phyloP scores from a whole-genome alignment of 495 filamentous ascomycete genomes.

The Annulohypoxylon maeteangense region DNA sequence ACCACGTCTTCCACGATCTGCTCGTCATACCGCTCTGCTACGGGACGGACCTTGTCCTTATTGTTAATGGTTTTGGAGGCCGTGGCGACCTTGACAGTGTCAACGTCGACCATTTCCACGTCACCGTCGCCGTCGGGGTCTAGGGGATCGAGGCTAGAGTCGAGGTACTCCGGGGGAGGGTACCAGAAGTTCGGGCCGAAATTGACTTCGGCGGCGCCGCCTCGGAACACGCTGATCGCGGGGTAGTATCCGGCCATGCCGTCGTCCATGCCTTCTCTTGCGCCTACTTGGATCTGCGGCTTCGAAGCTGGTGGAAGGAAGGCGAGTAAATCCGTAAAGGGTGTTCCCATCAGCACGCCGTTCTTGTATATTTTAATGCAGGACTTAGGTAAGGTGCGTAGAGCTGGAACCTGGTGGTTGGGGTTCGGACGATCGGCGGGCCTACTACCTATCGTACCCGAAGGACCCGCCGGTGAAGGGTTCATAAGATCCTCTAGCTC shows the following conservation, averaged over 20 bases:
- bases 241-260: slow-evolving; percentile 96
- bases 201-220: slow-evolving; percentile 90
- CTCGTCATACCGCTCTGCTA: slow-evolving; percentile 87
- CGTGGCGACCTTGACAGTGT: slow-evolving; percentile 36
- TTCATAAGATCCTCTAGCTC: slow-evolving; percentile 88
- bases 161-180: slow-evolving; percentile 69
- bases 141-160: neutral
- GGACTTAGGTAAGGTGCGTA: slow-evolving; percentile 87
- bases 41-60: slow-evolving; percentile 59
- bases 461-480: slow-evolving; percentile 68
- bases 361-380: slow-evolving; percentile 93
- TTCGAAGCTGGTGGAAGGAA: slow-evolving; percentile 93
- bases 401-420: slow-evolving; percentile 74
- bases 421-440: slow-evolving; percentile 67
- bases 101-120: slow-evolving; percentile 62
- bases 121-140: slow-evolving; percentile 59
- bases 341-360: slow-evolving; percentile 82
- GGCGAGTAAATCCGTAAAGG: slow-evolving; percentile 87
- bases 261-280: slow-evolving; percentile 87
- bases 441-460: slow-evolving; percentile 49
- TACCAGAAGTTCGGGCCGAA: slow-evolving; percentile 92
- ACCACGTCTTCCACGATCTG: slow-evolving; percentile 95
- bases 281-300: slow-evolving; percentile 76
- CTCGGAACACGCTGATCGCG: slow-evolving; percentile 88
- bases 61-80: slow-evolving; percentile 7